Evolutionary conservation across 2,329 filamentous ascomycete genomes (phyloP).

Genomic region (Ascochyta rabiei): DNA sequence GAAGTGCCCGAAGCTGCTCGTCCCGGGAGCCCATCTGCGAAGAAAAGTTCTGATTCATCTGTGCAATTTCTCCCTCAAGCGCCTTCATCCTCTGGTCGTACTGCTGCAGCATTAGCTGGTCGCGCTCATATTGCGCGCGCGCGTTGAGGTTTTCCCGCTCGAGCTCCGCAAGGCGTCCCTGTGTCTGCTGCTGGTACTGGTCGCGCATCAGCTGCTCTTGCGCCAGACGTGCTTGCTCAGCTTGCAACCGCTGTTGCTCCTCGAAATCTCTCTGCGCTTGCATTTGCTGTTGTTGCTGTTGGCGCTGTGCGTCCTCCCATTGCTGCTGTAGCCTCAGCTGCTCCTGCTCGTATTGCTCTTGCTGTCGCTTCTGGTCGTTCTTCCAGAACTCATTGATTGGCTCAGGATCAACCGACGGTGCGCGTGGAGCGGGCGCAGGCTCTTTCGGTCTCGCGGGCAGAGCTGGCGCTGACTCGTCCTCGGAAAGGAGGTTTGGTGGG

Average conservation of each 20-base stretch:
- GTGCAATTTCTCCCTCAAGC: constrained; percentile 82
- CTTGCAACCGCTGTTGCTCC: constrained; percentile 85
- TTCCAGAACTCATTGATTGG: constrained; percentile 99
- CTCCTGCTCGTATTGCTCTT: constrained; percentile 93
- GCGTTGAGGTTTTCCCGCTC: constrained; percentile 95
- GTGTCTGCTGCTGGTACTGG: constrained; percentile 91
- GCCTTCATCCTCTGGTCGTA: constrained; percentile 94
- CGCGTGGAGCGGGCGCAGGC: constrained; percentile 69
- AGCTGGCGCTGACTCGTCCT: constrained; percentile 80
- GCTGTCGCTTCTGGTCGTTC: constrained; percentile 85
- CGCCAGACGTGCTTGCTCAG: constrained; percentile 87
- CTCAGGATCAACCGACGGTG: constrained; percentile 80
- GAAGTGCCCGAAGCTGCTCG: constrained; percentile 88
- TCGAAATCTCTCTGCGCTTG: constrained; percentile 96
- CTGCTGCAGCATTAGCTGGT: constrained; percentile 95
- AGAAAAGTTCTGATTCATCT: constrained; percentile 81
- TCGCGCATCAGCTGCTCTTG: constrained; percentile 89
- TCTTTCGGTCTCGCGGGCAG: constrained; percentile 74
- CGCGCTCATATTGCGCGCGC: constrained; percentile 92
- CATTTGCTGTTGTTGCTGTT: constrained; percentile 81
- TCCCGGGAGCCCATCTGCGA: constrained; percentile 90
- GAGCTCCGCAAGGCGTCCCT: constrained; percentile 92
- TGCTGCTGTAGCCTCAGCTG: constrained; percentile 87
- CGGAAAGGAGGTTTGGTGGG: constrained; percentile 83
- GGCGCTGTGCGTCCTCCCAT: constrained; percentile 78